Conservation (phyloP, 148 eudicot species). For the Agrostemma githago region DNA sequence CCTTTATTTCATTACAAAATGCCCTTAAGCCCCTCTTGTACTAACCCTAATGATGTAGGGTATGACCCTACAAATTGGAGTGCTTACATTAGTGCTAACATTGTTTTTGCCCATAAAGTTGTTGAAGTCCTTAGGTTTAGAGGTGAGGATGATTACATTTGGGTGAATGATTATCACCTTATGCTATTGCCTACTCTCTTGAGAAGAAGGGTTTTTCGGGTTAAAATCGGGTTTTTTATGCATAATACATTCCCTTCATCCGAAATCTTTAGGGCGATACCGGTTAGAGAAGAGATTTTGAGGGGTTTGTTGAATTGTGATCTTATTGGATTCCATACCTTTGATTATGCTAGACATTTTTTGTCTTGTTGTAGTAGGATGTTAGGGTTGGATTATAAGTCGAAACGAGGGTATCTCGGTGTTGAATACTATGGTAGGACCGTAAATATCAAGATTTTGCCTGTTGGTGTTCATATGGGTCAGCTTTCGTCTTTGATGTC, state of each 20-base stretch:
- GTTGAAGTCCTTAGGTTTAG: conserved; percentile 49
- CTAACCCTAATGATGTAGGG: no score
- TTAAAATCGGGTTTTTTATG: conserved; percentile 69
- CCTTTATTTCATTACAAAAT: conserved; percentile 75
- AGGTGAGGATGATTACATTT: conserved; percentile 63
- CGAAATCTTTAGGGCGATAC: conserved; percentile 75
- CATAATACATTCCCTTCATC: conserved; percentile 81
- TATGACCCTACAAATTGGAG: conserved; percentile 55
- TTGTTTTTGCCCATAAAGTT: conserved; percentile 54
- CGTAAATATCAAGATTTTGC: conserved; percentile 69
- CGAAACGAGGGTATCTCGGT: conserved; percentile 76
- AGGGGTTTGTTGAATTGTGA: conserved; percentile 71
- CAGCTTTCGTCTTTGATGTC: conserved; percentile 47
- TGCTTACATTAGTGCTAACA: conserved; percentile 73
- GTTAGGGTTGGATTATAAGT: conserved; percentile 79
- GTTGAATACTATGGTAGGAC: conserved; percentile 79
- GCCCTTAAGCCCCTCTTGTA: no score
- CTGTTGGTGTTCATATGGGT: conserved; percentile 84
- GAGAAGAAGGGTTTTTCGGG: conserved; percentile 49
- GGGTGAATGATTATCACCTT: conserved; percentile 88
- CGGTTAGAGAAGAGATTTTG: conserved; percentile 73
- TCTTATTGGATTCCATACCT: conserved; percentile 82
- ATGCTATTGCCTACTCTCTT: conserved; percentile 79
- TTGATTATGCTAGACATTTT: conserved; percentile 88
- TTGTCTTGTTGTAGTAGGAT: conserved; percentile 78